Evolutionary conservation across 371 early-diverging fungal species (phyloP), one percentile per base, ranked within the genome.

Genomic region (Parasitella parasitica): DNA sequence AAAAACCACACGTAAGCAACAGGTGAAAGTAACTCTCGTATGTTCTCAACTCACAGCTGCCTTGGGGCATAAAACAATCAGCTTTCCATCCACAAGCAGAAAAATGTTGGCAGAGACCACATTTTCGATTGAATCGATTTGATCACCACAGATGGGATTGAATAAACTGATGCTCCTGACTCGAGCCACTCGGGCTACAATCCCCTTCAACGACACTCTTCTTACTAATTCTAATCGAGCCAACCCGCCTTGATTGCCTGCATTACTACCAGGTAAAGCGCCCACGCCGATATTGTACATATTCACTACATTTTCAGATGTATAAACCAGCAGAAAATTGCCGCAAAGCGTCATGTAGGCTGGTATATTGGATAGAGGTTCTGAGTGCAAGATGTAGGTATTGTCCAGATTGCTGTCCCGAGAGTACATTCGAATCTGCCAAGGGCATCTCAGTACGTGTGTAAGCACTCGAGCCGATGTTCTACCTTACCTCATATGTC

Each of bases 351-450:
- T 86, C 67, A 94, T 65, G 67, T 86, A 79, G 24, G 86, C 59
- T 4, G 86, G 80, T 11, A 69, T 67, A 43, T 69, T 56, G 6
- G 75, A 61, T 15, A 84, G 59, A 8, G 72, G 59, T 55, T 89
- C 86, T 3, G 74, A 75, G 48, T 84, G 81, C 11, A 92, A 62
- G 7, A 88, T 58, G 15, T 86, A 67, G 5, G 80, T 71, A 57
- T 83, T 81, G 66, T 91, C 92, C 49, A 93, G 70, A 38, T 91
- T 95, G 15, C 77, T 79, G 20, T 93, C 93, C n/a, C 92, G 80
- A 26, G 91, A 87, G 66, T 89, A 93, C 50, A 91, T 59, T 2
- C 89, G 82, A 50, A 94, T 66, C 92, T 48, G 22, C 15, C 5
- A 28, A 15, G n/a, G n/a, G n/a, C n/a, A n/a, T n/a, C n/a, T 1